Base-by-base conservation (phyloP, 441 rosid genomes). In the Populus hybrid region DNA sequence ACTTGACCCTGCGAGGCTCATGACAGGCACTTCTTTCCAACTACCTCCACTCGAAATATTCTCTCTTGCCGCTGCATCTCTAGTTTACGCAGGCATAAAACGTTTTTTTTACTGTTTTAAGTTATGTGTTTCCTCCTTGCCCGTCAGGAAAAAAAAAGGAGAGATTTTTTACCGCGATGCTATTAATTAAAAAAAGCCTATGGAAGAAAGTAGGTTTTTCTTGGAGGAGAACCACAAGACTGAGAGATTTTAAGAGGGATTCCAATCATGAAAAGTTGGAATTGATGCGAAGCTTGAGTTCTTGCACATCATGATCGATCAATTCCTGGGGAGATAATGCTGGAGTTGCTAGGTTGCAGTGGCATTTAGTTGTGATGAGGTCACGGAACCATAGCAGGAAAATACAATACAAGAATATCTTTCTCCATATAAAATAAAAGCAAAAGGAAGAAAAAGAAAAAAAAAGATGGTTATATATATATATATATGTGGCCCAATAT, bases 261-360 rank as follows among this genome's bases (percentile, higher is more conserved):
- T 24, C 34, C 61, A 50, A 54, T 78, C 81, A 66, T 67, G 73
- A 23, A 65, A 23, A 69, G 38, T 70, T 77, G 66, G 73, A 70
- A 73, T 75, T 54, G 5, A 70, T 63, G 21, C 59, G 12, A 26
- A 11, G 3, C 14, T 32, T 50, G 28, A 40, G 65, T 21, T 36
- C 26, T 74, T 16, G n/a, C 18, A 24, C 23, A 35, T 64, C 40
- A 8, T 10, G 50, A n/a, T 2, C 67, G 63, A 18, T 74, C 23
- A 61, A 57, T 38, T 3, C 57, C 65, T 36, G 18, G 21, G 59
- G 21, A 74, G 69, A 74, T 30, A 32, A 20, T 73, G 67, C 30
- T 73, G 10, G 10, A 16, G 57, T 70, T 21, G 40, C 40, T n/a
- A 46, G 8, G 12, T 46, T 23, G 3, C 11, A 3, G 74, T 50